Evolutionary conservation across 2,329 filamentous ascomycete genomes (phyloP).

Genomic region (Pseudocercospora fijiensis): DNA sequence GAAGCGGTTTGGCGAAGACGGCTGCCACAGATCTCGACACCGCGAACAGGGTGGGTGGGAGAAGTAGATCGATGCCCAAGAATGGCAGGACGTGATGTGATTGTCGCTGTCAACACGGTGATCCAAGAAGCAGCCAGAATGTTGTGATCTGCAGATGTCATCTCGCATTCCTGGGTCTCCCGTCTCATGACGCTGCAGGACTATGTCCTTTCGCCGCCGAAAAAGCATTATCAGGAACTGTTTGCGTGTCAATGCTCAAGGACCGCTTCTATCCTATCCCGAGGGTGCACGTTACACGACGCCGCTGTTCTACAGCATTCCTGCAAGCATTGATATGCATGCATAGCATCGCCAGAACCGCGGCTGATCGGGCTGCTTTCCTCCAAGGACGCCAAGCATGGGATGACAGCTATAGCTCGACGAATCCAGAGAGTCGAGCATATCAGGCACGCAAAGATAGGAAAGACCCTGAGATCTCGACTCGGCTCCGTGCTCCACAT

Average conservation of each 20-base stretch:
- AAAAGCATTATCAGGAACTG: not conserved
- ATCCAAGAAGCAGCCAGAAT: not conserved
- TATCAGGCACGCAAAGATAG: constrained; percentile 5
- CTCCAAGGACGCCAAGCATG: not conserved
- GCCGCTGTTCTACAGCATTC: constrained; percentile 17
- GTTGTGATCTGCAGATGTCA: not conserved
- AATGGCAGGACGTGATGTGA: not conserved
- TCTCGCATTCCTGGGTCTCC: not conserved
- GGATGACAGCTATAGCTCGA: constrained; percentile 18
- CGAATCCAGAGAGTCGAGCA: constrained; percentile 12
- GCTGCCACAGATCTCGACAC: not conserved
- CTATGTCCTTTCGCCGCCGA: not conserved
- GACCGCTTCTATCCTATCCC: constrained; percentile 1
- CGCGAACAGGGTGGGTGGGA: not conserved
- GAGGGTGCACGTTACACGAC: constrained; percentile 12
- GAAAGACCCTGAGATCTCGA: constrained; percentile 7
- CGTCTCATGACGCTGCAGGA: constrained; percentile 1
- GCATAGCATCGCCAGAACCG: constrained; percentile 13
- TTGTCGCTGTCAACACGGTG: not conserved
- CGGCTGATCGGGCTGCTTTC: constrained; percentile 4
- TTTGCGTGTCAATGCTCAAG: not conserved
- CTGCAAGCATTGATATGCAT: constrained; percentile 11
- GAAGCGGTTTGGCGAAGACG: not conserved
- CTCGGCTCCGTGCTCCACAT: constrained; percentile 2
- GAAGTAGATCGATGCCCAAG: not conserved